Conservation (phyloP, 1,139 yeast genomes). For the Lizanozyma gosingica region DNA sequence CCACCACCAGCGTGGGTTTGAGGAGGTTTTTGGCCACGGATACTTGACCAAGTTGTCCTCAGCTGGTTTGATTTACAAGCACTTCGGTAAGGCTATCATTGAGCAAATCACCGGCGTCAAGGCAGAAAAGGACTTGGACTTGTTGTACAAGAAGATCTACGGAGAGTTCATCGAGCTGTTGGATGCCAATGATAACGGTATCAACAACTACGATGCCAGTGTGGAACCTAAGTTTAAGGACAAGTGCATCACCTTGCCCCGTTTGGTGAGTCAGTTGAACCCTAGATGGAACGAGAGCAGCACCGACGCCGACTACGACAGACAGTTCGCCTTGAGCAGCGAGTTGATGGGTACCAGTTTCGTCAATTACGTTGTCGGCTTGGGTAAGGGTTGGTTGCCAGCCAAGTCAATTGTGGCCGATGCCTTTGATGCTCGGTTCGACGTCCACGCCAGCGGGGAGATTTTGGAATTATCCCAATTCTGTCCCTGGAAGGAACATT, state of each 20-base stretch:
- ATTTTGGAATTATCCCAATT: constrained; percentile 63
- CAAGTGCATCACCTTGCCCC: constrained; percentile 65
- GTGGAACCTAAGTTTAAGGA: constrained; percentile 44
- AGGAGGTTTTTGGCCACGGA: constrained; percentile 49
- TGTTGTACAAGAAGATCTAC: constrained; percentile 67
- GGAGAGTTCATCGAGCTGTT: constrained; percentile 81
- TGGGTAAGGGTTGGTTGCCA: constrained; percentile 86
- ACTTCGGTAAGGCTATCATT: constrained; percentile 80
- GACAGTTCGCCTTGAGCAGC: constrained; percentile 61
- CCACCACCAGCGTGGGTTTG: constrained; percentile 87
- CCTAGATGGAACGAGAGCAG: constrained; percentile 75
- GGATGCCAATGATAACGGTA: constrained; percentile 96
- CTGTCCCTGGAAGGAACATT: constrained; percentile 94
- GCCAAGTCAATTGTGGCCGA: constrained; percentile 69
- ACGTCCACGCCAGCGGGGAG: constrained; percentile 56
- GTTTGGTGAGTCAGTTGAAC: constrained; percentile 65
- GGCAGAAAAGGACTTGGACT: constrained; percentile 31
- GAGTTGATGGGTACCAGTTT: constrained; percentile 79
- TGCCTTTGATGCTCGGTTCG: constrained; percentile 52
- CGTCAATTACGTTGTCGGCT: constrained; percentile 53
- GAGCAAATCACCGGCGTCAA: constrained; percentile 28
- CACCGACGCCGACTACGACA: constrained; percentile 59
- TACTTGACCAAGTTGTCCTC: constrained; percentile 77
- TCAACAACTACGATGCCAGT: constrained; percentile 56
- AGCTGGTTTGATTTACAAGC: constrained; percentile 91